Evolutionary conservation across 768 basidiomycete genomes (phyloP).

Genomic region (Trametes cubensis): DNA sequence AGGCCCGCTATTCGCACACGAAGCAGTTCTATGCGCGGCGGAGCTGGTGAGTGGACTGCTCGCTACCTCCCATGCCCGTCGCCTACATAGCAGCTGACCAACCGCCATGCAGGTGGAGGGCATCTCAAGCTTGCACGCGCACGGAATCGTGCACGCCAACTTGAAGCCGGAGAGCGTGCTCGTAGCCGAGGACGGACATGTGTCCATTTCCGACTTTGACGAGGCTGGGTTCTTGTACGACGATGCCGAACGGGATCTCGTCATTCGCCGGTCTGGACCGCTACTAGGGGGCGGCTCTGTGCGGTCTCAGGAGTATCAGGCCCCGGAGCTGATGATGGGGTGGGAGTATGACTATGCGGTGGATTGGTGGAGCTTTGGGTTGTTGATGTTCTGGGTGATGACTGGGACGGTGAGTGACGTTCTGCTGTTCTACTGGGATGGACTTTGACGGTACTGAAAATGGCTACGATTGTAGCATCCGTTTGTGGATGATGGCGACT

Average conservation of each 20-base stretch:
- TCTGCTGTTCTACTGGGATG: background rate
- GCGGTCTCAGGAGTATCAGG: slow-evolving; percentile 37
- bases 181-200: slow-evolving; percentile 48
- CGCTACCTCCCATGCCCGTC: background rate
- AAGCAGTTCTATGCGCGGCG: slow-evolving; percentile 47
- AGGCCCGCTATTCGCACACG: slow-evolving; percentile 40
- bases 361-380: slow-evolving; percentile 64
- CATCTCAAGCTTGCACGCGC: slow-evolving; percentile 46
- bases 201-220: slow-evolving; percentile 48
- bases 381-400: slow-evolving; percentile 51
- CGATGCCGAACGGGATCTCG: slow-evolving; percentile 1
- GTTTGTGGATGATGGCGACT: slow-evolving; percentile 30
- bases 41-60: slow-evolving; percentile 47
- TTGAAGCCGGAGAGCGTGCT: slow-evolving; percentile 49
- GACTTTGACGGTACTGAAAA: background rate
- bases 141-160: slow-evolving; percentile 50
- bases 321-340: slow-evolving; percentile 57
- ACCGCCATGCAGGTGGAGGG: slow-evolving; percentile 38
- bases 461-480: slow-evolving; percentile 41
- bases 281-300: background rate
- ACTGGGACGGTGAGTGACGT: slow-evolving; percentile 45
- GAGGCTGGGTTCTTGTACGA: slow-evolving; percentile 31
- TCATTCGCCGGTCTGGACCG: background rate
- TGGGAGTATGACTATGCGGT: slow-evolving; percentile 56
- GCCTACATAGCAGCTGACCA: no score